Conservation (phyloP, 2,329 filamentous ascomycete species). For the Fusarium sp. region DNA sequence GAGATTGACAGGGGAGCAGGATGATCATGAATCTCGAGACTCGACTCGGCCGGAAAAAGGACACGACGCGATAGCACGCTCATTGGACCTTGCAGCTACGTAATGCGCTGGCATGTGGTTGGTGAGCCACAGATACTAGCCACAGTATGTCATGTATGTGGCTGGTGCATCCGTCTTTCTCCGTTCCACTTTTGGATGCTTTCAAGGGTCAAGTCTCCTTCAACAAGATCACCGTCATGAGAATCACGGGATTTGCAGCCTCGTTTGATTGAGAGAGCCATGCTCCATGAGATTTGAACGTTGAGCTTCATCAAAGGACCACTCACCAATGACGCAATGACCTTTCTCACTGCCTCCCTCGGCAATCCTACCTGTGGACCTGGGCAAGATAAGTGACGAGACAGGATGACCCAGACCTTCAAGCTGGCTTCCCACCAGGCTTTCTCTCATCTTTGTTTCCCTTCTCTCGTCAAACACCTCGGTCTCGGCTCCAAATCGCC, state of each 20-base stretch:
- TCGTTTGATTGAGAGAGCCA: neutral
- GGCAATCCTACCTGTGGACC: neutral
- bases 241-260: neutral
- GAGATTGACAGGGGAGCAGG: constrained; percentile 38
- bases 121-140: constrained; percentile 12
- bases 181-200: neutral
- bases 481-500: neutral
- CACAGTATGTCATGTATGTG: constrained; percentile 2
- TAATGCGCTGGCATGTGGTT: constrained; percentile 29
- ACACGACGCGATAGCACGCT: constrained; percentile 47
- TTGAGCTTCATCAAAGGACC: neutral
- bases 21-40: constrained; percentile 39
- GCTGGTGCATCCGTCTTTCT: neutral
- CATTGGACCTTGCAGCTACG: constrained; percentile 41
- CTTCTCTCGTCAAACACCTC: neutral
- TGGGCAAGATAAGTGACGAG: neutral
- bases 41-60: constrained; percentile 41
- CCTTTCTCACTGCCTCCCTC: neutral
- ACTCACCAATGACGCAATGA: neutral
- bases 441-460: neutral
- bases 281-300: neutral
- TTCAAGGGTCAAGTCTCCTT: too few species aligned
- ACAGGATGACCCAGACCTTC: neutral
- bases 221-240: neutral
- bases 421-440: neutral